Evolutionary conservation across 116 monocot species (phyloP).

Genomic region (Zostera marina): DNA sequence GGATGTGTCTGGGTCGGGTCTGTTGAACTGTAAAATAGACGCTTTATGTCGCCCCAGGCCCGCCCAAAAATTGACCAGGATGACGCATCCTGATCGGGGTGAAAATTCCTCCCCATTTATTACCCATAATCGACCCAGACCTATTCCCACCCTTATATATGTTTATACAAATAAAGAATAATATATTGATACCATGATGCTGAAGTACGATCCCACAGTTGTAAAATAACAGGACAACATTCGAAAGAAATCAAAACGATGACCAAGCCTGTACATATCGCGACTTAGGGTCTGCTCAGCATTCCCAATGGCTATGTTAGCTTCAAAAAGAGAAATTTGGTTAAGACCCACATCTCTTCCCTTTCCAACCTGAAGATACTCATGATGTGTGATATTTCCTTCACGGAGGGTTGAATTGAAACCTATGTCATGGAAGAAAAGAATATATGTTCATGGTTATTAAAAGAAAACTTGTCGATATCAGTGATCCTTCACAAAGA

Average conservation of each 20-base stretch:
- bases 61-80: no score
- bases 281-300: constrained; percentile 93
- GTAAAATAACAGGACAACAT: constrained; percentile 96
- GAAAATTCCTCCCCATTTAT: no score
- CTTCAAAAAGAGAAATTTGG: constrained; percentile 90
- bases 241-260: constrained; percentile 94
- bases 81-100: no score
- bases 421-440: constrained; percentile 18
- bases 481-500: no score
- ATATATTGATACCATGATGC: constrained; percentile 46
- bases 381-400: constrained; percentile 92
- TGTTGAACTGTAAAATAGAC: no score
- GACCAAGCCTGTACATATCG: constrained; percentile 86
- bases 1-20: no score
- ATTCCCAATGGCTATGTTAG: constrained; percentile 91
- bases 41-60: no score
- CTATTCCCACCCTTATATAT: no score
- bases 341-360: constrained; percentile 94
- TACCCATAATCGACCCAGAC: no score
- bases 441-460: not conserved
- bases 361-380: constrained; percentile 93
- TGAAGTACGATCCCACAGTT: constrained; percentile 84
- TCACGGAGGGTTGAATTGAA: constrained; percentile 89
- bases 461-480: not conserved
- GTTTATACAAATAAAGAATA: not conserved